Evolutionary conservation across 352 stramenopile species (phyloP).

Genomic region (Phytophthora parvispora): DNA sequence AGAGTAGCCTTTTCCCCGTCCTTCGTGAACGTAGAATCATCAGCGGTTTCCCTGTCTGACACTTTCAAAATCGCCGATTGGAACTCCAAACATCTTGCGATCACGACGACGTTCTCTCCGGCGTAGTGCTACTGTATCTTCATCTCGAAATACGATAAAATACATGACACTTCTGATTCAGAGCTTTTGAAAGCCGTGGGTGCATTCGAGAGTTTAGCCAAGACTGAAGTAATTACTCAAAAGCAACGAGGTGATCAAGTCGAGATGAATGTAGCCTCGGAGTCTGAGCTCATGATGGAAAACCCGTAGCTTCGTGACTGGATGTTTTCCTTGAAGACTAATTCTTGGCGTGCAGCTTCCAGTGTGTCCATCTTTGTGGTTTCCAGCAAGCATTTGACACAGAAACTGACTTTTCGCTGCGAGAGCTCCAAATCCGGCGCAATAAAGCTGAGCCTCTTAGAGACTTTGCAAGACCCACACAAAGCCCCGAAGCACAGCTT

Average conservation of each 20-base stretch:
- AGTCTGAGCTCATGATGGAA: neutral
- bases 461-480: conserved; percentile 24
- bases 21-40: too few species aligned
- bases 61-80: too few species aligned
- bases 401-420: conserved; percentile 38
- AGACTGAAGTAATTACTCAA: neutral
- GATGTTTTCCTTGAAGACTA: conserved; percentile 14
- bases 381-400: conserved; percentile 33
- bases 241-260: neutral
- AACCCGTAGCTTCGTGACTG: neutral
- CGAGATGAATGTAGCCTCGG: neutral
- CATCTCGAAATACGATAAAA: too few species aligned
- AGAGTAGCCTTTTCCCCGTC: too few species aligned
- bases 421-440: conserved; percentile 24
- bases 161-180: neutral
- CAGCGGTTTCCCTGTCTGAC: too few species aligned
- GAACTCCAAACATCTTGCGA: too few species aligned
- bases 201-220: too few species aligned
- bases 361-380: conserved; percentile 23
- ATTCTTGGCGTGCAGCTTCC: conserved; percentile 20
- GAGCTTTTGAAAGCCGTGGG: neutral
- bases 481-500: conserved; percentile 26
- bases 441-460: conserved; percentile 39
- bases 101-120: too few species aligned
- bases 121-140: too few species aligned